Evolutionary conservation across 2,329 filamentous ascomycete genomes (phyloP).

Genomic region (Hawksworthiomyces lignivorus): DNA sequence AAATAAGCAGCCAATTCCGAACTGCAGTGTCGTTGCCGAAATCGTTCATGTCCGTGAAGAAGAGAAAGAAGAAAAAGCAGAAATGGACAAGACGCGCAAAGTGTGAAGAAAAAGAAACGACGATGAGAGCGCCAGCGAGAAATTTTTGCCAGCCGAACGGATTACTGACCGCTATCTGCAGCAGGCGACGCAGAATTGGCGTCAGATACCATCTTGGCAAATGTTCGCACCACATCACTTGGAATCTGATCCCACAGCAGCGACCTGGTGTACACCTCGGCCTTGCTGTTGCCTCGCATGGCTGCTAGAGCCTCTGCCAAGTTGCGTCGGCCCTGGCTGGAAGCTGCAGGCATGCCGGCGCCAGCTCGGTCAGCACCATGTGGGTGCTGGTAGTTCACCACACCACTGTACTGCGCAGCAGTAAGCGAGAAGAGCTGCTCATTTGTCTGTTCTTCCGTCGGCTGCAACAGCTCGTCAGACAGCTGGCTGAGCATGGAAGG

Average conservation of each 20-base stretch:
- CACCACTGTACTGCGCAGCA: slow-evolving; percentile 78
- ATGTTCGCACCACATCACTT: slow-evolving; percentile 82
- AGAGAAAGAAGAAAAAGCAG: slow-evolving; percentile 21
- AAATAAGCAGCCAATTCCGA: neutral
- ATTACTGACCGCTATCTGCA: slow-evolving; percentile 7
- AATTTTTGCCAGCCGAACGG: neutral
- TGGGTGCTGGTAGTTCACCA: slow-evolving; percentile 58
- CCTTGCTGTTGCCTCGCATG: slow-evolving; percentile 67
- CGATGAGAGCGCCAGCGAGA: neutral
- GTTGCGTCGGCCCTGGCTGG: slow-evolving; percentile 61
- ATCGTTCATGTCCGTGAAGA: slow-evolving; percentile 7
- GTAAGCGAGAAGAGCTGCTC: slow-evolving; percentile 85
- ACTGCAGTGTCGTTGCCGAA: slow-evolving; percentile 1
- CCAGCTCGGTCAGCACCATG: slow-evolving; percentile 1
- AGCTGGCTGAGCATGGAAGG: slow-evolving; percentile 59
- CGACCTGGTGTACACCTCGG: slow-evolving; percentile 87
- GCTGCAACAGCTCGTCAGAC: slow-evolving; percentile 61
- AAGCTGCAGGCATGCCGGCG: slow-evolving; percentile 39
- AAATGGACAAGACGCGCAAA: no score
- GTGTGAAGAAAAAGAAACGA: neutral
- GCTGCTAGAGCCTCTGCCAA: slow-evolving; percentile 72
- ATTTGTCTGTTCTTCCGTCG: slow-evolving; percentile 76
- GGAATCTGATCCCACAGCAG: slow-evolving; percentile 93
- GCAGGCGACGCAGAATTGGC: slow-evolving; percentile 37
- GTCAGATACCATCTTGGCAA: slow-evolving; percentile 83